These are phyloP conservation scores for Hortiboletus campestris DNA, from an alignment of 768 basidiomycete genomes.

Conservation along the genomic window DNA sequence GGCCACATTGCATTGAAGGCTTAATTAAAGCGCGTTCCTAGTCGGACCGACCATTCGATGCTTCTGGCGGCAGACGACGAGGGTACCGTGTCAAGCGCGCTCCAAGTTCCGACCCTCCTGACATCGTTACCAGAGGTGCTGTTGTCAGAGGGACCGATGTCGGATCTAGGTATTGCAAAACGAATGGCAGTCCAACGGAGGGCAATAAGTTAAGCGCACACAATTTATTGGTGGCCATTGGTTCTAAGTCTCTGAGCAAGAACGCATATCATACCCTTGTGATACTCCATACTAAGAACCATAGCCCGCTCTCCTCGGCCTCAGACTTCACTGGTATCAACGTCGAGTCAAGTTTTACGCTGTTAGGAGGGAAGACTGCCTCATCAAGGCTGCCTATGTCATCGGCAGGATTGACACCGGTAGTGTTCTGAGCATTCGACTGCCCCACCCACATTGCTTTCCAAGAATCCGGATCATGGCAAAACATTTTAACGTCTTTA, in stretches of 20 bases:
- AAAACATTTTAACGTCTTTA: conserved; percentile 16
- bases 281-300: conserved; percentile 21
- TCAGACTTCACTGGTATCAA: conserved; percentile 15
- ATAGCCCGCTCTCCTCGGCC: not conserved
- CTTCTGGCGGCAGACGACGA: too few species aligned
- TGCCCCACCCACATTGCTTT: conserved; percentile 24
- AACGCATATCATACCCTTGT: conserved; percentile 7
- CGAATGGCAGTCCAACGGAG: not conserved
- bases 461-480: conserved; percentile 29
- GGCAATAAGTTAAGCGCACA: not conserved
- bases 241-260: too few species aligned
- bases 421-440: not conserved
- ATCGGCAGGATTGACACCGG: not conserved
- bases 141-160: too few species aligned
- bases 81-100: too few species aligned
- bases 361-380: conserved; percentile 29
- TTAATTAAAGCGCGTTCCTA: too few species aligned
- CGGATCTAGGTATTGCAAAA: too few species aligned
- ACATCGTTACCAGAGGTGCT: too few species aligned
- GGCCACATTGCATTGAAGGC: too few species aligned
- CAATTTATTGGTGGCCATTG: not conserved
- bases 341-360: conserved; percentile 29
- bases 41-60: too few species aligned
- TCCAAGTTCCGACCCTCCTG: too few species aligned
- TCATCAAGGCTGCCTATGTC: not conserved